Conservation (phyloP, 2,329 filamentous ascomycete genomes). For the Endothia cerciana region DNA sequence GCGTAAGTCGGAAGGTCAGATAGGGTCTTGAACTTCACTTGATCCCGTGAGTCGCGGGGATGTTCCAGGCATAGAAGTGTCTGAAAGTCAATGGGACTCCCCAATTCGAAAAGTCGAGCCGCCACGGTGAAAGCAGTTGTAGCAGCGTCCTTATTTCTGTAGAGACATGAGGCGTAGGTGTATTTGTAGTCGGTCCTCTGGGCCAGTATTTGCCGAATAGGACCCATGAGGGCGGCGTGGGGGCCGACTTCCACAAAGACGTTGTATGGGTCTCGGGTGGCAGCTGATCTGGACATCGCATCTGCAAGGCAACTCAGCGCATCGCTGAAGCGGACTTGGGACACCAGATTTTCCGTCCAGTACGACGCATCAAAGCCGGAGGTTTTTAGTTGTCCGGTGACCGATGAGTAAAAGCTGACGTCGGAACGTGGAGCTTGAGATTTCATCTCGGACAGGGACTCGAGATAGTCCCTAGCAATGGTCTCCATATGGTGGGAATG, state of each 20-base stretch:
- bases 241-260: constrained; percentile 36
- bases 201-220: constrained; percentile 31
- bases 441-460: not conserved
- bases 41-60: not conserved
- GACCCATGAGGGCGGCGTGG: constrained; percentile 34
- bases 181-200: constrained; percentile 15
- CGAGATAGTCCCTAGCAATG: constrained; percentile 33
- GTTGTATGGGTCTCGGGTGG: not conserved
- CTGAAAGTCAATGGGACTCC: not conserved
- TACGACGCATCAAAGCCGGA: constrained; percentile 30
- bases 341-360: constrained; percentile 38
- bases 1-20: constrained; percentile 26
- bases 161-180: not conserved
- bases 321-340: constrained; percentile 36
- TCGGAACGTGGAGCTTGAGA: not conserved
- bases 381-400: constrained; percentile 1
- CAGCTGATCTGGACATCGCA: not conserved
- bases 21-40: constrained; percentile 8
- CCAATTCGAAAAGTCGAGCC: constrained; percentile 10
- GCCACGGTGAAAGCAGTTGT: not conserved
- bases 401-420: constrained; percentile 16
- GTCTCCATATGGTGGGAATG: constrained; percentile 42
- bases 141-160: constrained; percentile 3
- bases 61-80: not conserved
- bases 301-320: constrained; percentile 27